Base-by-base conservation (phyloP, 768 basidiomycete genomes). In the Amanita molliuscula region DNA sequence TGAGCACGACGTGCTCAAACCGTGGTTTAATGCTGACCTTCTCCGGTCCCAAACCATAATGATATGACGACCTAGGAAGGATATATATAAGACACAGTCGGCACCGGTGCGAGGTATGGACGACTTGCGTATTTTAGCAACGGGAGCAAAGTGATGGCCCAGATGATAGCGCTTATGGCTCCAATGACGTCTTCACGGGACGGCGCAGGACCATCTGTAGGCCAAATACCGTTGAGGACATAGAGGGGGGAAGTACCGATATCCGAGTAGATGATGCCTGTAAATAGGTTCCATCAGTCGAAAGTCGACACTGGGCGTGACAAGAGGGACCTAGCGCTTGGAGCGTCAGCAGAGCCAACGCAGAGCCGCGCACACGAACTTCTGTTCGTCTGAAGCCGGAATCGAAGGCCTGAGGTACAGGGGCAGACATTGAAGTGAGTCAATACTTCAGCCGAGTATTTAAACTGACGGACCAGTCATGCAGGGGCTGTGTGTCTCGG, bases 191-290 rank as follows among this genome's bases (percentile, higher is more conserved):
- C 82, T 52, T 86, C 82, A 47, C 66, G 55, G 0, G 73, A 62
- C 0, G 82, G 82, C 0, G 67, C 59, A 11, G 70, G 67, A 0
- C 75, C 75, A 4, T 56, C 48, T 1, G 75, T 34, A 2, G 78
- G 70, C 76, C 79, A 84, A 11, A 84, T 74, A 7, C 81, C 81
- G 56, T 82, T 82, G 25, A 84, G 59, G 2, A 79, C 75, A 60
- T 84, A 84, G 11, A 83, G 60, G 0, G 82, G 80, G 0, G 77
- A 79, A 0, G 81, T 82, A 5, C 81, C 73, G 51, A 75, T 72
- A 55, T 72, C 74, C 2, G 70, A 72, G 54, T 74, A 74, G 38
- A 75, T 72, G 31, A 75, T 72, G 5, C 73, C 73, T 75, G 36
- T 25, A n/a, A 23, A 47, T 28, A 15, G 2, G 23, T 29, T 20